Conservation (phyloP, 164 flowering plant genomes). For the Warburgia ugandensis region DNA sequence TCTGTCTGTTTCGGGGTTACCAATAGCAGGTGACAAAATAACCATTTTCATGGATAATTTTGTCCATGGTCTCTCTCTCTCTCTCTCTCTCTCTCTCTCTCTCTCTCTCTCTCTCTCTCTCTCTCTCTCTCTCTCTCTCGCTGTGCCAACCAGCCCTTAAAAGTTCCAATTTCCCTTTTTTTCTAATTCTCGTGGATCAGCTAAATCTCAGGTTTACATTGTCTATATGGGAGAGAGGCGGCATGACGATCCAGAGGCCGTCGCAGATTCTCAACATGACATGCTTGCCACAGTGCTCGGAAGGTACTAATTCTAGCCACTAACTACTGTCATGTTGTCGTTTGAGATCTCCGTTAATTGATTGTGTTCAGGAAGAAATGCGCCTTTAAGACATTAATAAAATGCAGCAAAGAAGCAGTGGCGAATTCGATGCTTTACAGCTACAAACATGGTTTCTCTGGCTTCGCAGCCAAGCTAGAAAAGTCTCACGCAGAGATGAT, state of each 20-base stretch:
- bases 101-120: too few relatives aligned
- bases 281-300: conserved; percentile 32
- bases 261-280: conserved; percentile 27
- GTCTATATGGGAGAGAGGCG: conserved; percentile 26
- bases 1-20: too few relatives aligned
- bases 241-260: not conserved
- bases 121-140: too few relatives aligned
- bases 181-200: too few relatives aligned
- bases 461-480: conserved; percentile 43
- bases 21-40: too few relatives aligned
- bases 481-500: conserved; percentile 33
- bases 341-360: not conserved
- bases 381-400: too few relatives aligned
- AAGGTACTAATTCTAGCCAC: conserved; percentile 17
- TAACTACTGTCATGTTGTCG: not conserved
- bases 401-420: conserved; percentile 35
- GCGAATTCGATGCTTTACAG: conserved; percentile 30
- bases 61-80: too few relatives aligned
- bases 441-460: conserved; percentile 50
- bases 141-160: too few relatives aligned
- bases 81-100: too few relatives aligned
- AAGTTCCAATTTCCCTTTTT: too few relatives aligned
- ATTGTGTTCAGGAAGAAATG: too few relatives aligned
- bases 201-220: conserved; percentile 27
- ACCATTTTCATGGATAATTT: too few relatives aligned